Percentiles rank a stretch among this genome's conserved stretches.
Evolutionary conservation across 2,329 filamentous ascomycete species (phyloP).

Genomic region (Cordyceps javanica): DNA sequence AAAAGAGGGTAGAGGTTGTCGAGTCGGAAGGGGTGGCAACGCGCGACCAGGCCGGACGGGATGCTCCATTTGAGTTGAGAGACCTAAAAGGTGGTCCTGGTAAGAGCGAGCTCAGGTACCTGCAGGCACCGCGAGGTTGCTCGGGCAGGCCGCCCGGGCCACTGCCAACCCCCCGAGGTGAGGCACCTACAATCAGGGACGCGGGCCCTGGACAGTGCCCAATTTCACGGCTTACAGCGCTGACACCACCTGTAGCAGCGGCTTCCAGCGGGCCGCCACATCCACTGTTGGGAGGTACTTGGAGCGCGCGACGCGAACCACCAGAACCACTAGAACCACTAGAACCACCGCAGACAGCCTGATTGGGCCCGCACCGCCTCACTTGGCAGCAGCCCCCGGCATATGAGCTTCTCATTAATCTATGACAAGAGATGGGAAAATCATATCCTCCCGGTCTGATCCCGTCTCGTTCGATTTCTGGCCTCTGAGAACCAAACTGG

Average conservation of each 20-base stretch:
- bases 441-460: neutral
- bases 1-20: neutral
- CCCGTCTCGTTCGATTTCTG: too few relatives aligned
- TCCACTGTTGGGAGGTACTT: neutral
- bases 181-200: neutral
- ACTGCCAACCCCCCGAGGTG: neutral
- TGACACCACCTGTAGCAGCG: neutral
- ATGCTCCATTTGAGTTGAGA: neutral
- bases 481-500: too few relatives aligned
- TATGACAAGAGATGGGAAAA: neutral
- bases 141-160: neutral
- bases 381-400: neutral
- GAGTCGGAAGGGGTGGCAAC: constrained; percentile 10
- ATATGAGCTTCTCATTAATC: neutral
- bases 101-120: too few relatives aligned
- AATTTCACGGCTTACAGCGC: neutral
- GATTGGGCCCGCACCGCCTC: neutral
- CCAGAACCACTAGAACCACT: neutral
- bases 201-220: neutral
- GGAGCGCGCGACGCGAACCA: neutral
- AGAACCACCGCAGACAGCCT: neutral
- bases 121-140: too few relatives aligned
- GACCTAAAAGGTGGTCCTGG: too few relatives aligned
- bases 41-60: neutral
- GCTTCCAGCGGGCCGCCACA: neutral